Evolutionary conservation across 495 filamentous ascomycete genomes (phyloP), one percentile per base, ranked within the genome.

Genomic region (Apiosordaria backusii): DNA sequence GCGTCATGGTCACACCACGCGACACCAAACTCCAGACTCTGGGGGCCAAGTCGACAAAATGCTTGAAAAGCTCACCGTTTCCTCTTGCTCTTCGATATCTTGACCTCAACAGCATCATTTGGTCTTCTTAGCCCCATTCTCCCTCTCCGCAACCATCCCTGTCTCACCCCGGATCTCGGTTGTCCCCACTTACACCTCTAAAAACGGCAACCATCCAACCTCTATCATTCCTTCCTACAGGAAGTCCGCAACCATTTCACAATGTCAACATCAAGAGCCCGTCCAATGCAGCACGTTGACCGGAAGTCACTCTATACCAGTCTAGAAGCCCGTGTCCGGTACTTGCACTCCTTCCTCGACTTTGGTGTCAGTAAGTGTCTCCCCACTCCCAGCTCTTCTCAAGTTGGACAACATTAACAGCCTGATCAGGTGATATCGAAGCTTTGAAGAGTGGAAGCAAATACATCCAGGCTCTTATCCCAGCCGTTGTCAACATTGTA

Each of bases 391-490:
- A 45, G 35, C 9, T 2, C 16, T 13, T 6, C 35, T 15, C 35
- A 45, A 10, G 6, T 6, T 35, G 29, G 10, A 10, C 29, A 29
- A 16, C n/a, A 53, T 19, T 1, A 24, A 18, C 21, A 19, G 29
- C 22, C 1, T 40, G 54, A 54, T 29, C 70, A 90, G 89, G 78
- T 61, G 90, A 92, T 71, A 82, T 88, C 67, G 87, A 89, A 66
- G 89, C 89, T 26, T 82, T 92, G 40, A 72, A 81, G 7, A 75
- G 79, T n/a, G 89, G 87, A 52, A 75, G 81, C 60, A 90, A 89
- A 72, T 90, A 91, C 77, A 87, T 92, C 76, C 89, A 89, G 68
- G 84, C 87, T 19, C 80, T 92, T 54, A 90, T 91, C 59, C 90
- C 90, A 0, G 88, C 85, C 13, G 80, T 87, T 26, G 85, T 87